Evolutionary conservation across 1,284 basidiomycete genomes (phyloP), one percentile per base, ranked within the genome.

Genomic region (Ganoderma boninense): DNA sequence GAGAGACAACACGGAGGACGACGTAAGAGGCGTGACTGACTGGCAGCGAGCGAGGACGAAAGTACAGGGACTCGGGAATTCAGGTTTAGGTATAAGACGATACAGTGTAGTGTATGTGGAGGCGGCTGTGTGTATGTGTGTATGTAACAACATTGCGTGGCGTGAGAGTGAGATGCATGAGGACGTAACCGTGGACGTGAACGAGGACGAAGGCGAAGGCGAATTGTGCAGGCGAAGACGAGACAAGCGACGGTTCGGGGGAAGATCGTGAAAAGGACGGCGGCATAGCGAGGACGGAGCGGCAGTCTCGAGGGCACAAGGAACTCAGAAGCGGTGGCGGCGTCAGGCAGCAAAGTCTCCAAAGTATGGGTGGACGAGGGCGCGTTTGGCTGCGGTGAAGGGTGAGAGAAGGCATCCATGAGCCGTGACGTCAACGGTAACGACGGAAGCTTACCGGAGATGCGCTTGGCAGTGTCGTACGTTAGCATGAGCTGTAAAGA

Each of bases 381-480:
- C 93, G 69, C 94, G 92, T 86, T 97, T 97, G 59, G 96, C 95
- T 94, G 72, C 38, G 38, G 40, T 62, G 35, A 62, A 43, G 56
- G 23, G 8, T 3, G 16, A 46, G 1, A 46, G 2, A 13, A 3
- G 23, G 42, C 29, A 23, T 4, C 49, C 49, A 20, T 44, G 29
- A 49, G 43, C 16, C 38, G 42, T 43, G 2, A 69, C 32, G 38
- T 44, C 23, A 26, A 62, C 38, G 20, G 20, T 26, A 23, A 43
- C 20, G n/a, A 26, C 4, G 14, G 11, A n/a, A 23, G 77, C 88
- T 76, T 77, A 95, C 95, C 95, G 66, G 97, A 97, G 79, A 98
- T 97, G 68, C 97, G 92, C 80, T 95, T 95, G 43, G 97, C 92
- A 0, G 96, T 96, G 81, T 99, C 97, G 80, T 98, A 99, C 10